Conservation (phyloP, 2,329 filamentous ascomycete genomes). For the Xylariaceae sp. region DNA sequence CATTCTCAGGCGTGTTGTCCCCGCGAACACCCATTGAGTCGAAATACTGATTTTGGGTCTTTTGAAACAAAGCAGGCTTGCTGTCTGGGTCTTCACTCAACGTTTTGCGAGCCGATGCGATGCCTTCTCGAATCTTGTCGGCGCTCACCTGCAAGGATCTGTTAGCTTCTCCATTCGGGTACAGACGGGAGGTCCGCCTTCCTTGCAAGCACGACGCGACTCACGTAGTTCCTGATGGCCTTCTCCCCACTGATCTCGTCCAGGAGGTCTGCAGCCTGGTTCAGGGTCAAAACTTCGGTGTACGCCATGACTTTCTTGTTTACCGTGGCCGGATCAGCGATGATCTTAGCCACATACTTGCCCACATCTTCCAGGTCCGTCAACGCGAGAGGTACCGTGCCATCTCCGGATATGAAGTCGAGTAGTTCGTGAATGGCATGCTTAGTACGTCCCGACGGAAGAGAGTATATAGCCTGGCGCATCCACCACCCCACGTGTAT, state of each 20-base stretch:
- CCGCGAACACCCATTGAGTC: slow-evolving; percentile 43
- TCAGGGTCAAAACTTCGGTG: slow-evolving; percentile 38
- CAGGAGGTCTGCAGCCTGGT: slow-evolving; percentile 38
- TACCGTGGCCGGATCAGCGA: slow-evolving; percentile 44
- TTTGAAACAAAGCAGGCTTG: too few relatives aligned
- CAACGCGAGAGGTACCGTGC: slow-evolving; percentile 36
- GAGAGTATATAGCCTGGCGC: slow-evolving; percentile 3
- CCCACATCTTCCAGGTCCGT: slow-evolving; percentile 47
- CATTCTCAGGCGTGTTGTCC: slow-evolving; percentile 50
- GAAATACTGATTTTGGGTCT: slow-evolving; percentile 33
- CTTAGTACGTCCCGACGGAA: slow-evolving; percentile 12
- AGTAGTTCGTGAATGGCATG: not conserved
- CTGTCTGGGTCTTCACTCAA: too few relatives aligned
- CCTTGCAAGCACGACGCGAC: not conserved
- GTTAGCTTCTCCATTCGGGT: too few relatives aligned
- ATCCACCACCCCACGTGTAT: slow-evolving; percentile 21
- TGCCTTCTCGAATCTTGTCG: too few relatives aligned
- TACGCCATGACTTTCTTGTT: slow-evolving; percentile 46
- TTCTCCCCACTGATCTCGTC: slow-evolving; percentile 43
- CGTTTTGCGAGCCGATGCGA: too few relatives aligned
- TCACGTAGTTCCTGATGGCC: slow-evolving; percentile 5
- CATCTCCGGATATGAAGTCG: slow-evolving; percentile 34
- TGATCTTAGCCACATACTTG: slow-evolving; percentile 41
- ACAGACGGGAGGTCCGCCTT: not conserved
- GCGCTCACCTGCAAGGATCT: too few relatives aligned